These are phyloP conservation scores for Boletus rubropictus DNA, from an alignment of 768 basidiomycete genomes.

Conservation along the genomic window DNA sequence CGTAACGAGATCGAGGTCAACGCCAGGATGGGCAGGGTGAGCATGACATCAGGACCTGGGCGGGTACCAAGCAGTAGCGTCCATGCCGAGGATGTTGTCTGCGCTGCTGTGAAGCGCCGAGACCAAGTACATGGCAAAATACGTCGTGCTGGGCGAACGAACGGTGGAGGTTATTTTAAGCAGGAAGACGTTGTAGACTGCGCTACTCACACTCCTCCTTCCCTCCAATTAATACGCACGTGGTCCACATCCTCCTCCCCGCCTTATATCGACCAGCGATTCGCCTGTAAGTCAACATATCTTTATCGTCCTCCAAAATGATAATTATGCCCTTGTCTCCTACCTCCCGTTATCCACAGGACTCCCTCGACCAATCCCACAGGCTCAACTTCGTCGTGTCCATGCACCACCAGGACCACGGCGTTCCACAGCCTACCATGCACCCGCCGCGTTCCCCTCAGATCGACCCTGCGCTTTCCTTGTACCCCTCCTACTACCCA, in stretches of 20 bases:
- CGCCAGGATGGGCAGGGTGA: neutral
- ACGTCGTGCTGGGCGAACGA: neutral
- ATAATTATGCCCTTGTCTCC: conserved; percentile 21
- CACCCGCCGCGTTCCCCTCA: conserved; percentile 51
- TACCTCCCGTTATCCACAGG: conserved; percentile 19
- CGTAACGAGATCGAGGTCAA: neutral
- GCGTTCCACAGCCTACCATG: conserved; percentile 34
- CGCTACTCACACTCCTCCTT: neutral
- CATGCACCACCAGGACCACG: conserved; percentile 42
- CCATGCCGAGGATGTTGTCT: neutral
- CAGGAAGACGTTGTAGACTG: neutral
- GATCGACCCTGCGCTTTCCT: conserved; percentile 66
- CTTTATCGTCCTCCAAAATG: neutral
- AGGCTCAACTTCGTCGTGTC: conserved; percentile 40
- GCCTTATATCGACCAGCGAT: neutral
- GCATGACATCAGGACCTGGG: neutral
- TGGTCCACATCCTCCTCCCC: neutral
- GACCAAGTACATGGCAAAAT: neutral
- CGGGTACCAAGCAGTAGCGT: neutral
- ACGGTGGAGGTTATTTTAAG: too few species aligned
- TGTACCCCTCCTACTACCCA: conserved; percentile 60
- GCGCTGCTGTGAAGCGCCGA: neutral
- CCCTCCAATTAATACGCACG: neutral
- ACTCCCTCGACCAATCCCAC: conserved; percentile 22
- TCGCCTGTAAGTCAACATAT: conserved; percentile 5